Conservation (phyloP, 2,329 filamentous ascomycete species). For the Cordyceps farinosa region DNA sequence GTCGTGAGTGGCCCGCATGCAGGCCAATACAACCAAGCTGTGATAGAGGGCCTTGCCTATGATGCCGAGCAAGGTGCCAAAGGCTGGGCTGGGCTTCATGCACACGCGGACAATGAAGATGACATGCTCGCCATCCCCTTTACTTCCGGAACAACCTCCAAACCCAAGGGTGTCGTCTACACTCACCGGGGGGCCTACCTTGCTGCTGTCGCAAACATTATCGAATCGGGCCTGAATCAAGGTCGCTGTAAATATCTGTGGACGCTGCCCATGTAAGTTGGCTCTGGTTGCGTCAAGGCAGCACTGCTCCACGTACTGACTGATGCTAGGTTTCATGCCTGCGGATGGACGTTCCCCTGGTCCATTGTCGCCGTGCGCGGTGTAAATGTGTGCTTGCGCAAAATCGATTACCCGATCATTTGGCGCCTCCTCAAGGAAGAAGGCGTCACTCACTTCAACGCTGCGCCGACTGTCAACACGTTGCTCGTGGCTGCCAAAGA, state of each 20-base stretch:
- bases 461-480: slow-evolving; percentile 94
- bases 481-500: slow-evolving; percentile 77
- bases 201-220: slow-evolving; percentile 76
- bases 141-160: slow-evolving; percentile 87
- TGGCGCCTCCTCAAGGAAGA: slow-evolving; percentile 87
- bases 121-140: slow-evolving; percentile 84
- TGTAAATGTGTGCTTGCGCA: slow-evolving; percentile 91
- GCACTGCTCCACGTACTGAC: neutral
- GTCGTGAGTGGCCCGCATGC: slow-evolving; percentile 67
- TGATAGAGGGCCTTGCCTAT: slow-evolving; percentile 73
- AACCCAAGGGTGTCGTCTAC: slow-evolving; percentile 89
- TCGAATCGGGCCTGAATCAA: slow-evolving; percentile 80
- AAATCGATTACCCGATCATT: slow-evolving; percentile 91
- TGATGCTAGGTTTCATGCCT: slow-evolving; percentile 56
- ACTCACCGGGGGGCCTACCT: slow-evolving; percentile 87
- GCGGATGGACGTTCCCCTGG: slow-evolving; percentile 90
- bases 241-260: slow-evolving; percentile 80
- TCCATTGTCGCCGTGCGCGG: slow-evolving; percentile 87
- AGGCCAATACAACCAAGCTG: slow-evolving; percentile 78
- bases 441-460: slow-evolving; percentile 89
- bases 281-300: neutral
- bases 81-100: slow-evolving; percentile 75
- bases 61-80: slow-evolving; percentile 62
- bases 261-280: slow-evolving; percentile 85
- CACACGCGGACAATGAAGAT: slow-evolving; percentile 71